Conservation (phyloP, 176 grass and related monocot genomes). For the Hsuehochloa calcarea region DNA sequence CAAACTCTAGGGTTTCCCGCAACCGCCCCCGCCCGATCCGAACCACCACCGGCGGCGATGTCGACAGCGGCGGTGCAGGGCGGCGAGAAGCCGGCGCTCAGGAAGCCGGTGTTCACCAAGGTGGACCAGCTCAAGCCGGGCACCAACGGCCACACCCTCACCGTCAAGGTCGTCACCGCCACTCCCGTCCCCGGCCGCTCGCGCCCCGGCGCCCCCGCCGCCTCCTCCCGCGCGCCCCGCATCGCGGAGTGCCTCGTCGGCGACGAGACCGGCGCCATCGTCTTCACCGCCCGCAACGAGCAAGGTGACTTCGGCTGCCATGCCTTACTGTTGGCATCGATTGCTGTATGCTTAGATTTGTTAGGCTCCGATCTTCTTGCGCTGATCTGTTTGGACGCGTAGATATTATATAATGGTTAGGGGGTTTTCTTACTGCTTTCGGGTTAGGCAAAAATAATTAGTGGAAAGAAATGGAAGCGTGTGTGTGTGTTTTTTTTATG, state of each 20-base stretch:
- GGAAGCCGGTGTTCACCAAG: slow-evolving; percentile 85
- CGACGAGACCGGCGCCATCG: slow-evolving; percentile 74
- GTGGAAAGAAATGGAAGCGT: background rate
- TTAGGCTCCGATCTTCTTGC: background rate
- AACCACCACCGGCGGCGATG: slow-evolving; percentile 21
- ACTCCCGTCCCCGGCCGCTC: slow-evolving; percentile 41
- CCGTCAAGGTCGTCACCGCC: slow-evolving; percentile 51
- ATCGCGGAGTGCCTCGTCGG: slow-evolving; percentile 89
- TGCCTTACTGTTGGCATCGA: background rate
- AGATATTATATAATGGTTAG: background rate
- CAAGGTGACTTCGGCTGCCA: slow-evolving; percentile 47
- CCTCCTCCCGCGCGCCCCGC: slow-evolving; percentile 55
- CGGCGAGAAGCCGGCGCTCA: slow-evolving; percentile 58
- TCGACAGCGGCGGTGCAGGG: slow-evolving; percentile 41
- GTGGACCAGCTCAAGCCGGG: slow-evolving; percentile 84
- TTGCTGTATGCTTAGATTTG: background rate
- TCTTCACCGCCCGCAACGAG: slow-evolving; percentile 90
- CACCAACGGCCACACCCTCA: slow-evolving; percentile 61
- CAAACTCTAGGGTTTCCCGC: slow-evolving; percentile 44
- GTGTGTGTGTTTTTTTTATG: background rate
- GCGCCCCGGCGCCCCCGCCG: slow-evolving; percentile 24
- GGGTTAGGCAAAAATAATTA: background rate
- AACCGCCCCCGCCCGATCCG: slow-evolving; percentile 21
- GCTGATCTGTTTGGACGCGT: slow-evolving; percentile 5
- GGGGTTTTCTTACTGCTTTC: background rate